These are phyloP conservation scores for Peronosclerospora sorghi DNA, from an alignment of 352 stramenopile species.

Conservation along the genomic window DNA sequence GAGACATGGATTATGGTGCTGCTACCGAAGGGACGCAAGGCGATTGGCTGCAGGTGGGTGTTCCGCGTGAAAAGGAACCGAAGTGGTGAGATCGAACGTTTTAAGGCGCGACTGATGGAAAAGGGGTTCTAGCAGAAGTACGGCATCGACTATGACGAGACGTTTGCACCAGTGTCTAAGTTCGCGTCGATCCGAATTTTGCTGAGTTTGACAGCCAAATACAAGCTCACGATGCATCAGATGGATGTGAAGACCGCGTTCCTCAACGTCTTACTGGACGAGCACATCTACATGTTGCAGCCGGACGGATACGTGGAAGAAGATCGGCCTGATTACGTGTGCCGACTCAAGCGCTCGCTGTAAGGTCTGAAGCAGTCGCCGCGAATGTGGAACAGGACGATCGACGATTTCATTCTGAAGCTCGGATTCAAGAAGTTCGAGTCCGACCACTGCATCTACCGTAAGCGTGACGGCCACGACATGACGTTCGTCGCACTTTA, in stretches of 20 bases:
- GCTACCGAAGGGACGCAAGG: not conserved
- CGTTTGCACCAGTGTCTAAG: not conserved
- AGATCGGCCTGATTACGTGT: not conserved
- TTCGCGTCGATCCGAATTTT: not conserved
- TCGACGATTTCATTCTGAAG: not conserved
- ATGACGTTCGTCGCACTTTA: constrained; percentile 8
- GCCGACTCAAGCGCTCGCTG: not conserved
- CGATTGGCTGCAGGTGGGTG: constrained; percentile 1
- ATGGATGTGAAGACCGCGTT: not conserved
- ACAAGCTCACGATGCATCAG: not conserved
- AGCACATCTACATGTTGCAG: not conserved
- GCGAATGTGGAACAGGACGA: not conserved
- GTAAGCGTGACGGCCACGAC: not conserved
- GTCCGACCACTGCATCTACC: not conserved
- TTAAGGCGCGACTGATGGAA: not conserved
- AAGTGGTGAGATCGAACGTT: not conserved
- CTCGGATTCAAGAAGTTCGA: not conserved
- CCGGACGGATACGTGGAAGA: not conserved
- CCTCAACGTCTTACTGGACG: not conserved
- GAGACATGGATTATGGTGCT: not conserved
- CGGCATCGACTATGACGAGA: constrained; percentile 2
- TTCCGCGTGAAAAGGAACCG: constrained; percentile 4
- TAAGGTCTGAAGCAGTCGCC: too few relatives aligned
- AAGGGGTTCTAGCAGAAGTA: constrained; percentile 1
- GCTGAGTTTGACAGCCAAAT: not conserved